Conservation (phyloP, 306 rosid species). For the Prinsepia uniflora region DNA sequence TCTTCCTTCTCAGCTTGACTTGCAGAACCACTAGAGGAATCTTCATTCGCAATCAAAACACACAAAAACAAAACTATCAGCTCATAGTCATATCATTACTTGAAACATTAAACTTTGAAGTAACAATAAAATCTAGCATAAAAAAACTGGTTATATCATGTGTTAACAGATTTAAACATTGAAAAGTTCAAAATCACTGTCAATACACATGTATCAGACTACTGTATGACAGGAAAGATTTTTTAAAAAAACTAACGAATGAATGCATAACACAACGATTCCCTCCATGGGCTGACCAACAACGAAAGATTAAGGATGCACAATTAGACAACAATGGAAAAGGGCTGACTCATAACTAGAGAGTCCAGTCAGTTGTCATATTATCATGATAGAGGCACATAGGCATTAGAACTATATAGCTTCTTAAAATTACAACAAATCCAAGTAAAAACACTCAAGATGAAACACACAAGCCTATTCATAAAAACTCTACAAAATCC, state of each 20-base stretch:
- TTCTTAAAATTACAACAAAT: neutral
- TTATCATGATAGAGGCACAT: neutral
- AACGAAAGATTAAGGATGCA: neutral
- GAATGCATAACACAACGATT: neutral
- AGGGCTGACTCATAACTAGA: neutral
- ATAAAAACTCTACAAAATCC: neutral
- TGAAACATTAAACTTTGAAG: constrained; percentile 13
- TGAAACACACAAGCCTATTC: too few relatives aligned
- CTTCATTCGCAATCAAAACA: constrained; percentile 44
- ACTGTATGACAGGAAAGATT: neutral
- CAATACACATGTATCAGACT: neutral
- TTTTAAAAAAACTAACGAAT: neutral
- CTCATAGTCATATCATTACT: neutral
- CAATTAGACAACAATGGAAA: neutral
- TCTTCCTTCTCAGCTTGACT: constrained; percentile 98
- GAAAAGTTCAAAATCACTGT: neutral
- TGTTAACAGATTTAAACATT: neutral
- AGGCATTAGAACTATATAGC: neutral
- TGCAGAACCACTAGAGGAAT: constrained; percentile 69
- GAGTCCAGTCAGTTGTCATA: neutral
- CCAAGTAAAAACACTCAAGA: neutral
- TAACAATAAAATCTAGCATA: neutral
- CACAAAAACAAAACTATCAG: constrained; percentile 1
- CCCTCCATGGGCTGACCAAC: neutral
- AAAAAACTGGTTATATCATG: neutral